phyloP scores from a whole-genome alignment of 2,329 filamentous ascomycete species.

The Aureobasidium subglaciale region DNA sequence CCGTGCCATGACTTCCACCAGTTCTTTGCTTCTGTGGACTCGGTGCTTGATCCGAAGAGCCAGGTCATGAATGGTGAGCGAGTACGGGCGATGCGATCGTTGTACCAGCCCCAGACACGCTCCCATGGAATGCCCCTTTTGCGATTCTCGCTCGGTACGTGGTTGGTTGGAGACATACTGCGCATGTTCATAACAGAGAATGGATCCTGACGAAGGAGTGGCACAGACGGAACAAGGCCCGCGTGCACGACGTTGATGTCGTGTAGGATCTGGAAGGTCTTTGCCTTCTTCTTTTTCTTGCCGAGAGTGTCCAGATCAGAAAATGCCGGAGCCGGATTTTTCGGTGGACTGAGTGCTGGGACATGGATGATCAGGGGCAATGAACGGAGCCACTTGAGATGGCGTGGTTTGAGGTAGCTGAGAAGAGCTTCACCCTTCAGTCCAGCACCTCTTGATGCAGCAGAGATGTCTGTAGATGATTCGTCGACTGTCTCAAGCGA shows the following conservation, averaged over 20 bases:
- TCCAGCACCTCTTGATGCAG: conserved; percentile 1
- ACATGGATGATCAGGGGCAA: conserved; percentile 33
- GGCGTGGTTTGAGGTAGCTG: conserved; percentile 20
- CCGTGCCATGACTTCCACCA: conserved; percentile 7
- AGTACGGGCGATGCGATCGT: conserved; percentile 8
- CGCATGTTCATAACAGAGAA: conserved; percentile 90
- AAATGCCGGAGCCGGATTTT: neutral
- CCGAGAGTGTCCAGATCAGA: neutral
- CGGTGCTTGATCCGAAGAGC: neutral
- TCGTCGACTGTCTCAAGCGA: conserved; percentile 12
- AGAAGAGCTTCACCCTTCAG: conserved; percentile 11
- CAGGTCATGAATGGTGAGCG: neutral
- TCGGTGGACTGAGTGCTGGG: conserved; percentile 17
- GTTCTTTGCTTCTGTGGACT: neutral
- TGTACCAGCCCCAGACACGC: conserved; percentile 34
- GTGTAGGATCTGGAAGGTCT: conserved; percentile 6
- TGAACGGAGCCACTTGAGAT: conserved; percentile 27
- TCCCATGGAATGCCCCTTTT: conserved; percentile 58
- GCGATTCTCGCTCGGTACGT: conserved; percentile 47
- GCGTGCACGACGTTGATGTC: conserved; percentile 71
- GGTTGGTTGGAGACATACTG: conserved; percentile 59
- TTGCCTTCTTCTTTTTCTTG: conserved; percentile 13
- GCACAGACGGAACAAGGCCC: conserved; percentile 70
- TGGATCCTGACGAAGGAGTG: conserved; percentile 65
- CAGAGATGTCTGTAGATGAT: neutral